Evolutionary conservation across 2,329 filamentous ascomycete species (phyloP).

Genomic region (Aureobasidium sp.): DNA sequence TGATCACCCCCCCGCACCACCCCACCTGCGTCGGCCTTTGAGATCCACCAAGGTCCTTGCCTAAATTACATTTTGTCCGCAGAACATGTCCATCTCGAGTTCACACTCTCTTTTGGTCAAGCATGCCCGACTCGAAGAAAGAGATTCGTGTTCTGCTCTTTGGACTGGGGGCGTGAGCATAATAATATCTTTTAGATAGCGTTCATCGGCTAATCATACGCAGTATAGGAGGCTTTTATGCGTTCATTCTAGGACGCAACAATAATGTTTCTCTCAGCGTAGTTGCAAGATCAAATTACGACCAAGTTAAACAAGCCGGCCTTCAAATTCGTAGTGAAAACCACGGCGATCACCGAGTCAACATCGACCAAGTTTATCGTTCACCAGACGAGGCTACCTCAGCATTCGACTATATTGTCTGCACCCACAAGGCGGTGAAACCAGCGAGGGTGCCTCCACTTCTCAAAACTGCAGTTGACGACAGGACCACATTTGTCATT

Average conservation of each 20-base stretch:
- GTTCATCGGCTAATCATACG: neutral
- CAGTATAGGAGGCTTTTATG: constrained; percentile 53
- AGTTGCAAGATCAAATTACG: constrained; percentile 41
- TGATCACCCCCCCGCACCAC: neutral
- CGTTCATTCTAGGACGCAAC: constrained; percentile 45
- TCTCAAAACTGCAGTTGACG: constrained; percentile 34
- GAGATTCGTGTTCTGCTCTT: constrained; percentile 41
- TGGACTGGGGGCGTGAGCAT: constrained; percentile 48
- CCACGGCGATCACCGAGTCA: constrained; percentile 33
- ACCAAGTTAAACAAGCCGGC: constrained; percentile 37
- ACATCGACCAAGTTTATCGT: constrained; percentile 29
- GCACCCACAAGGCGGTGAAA: constrained; percentile 41
- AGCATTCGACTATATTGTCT: constrained; percentile 43
- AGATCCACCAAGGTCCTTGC: neutral
- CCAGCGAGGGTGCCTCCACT: constrained; percentile 30
- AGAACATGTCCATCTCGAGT: neutral
- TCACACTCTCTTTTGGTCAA: neutral
- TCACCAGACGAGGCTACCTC: constrained; percentile 27
- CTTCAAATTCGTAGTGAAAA: constrained; percentile 37
- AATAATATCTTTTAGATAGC: too few relatives aligned
- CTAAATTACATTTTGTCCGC: neutral
- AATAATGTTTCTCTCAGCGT: constrained; percentile 37
- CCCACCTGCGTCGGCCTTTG: constrained; percentile 6
- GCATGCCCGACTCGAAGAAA: neutral
- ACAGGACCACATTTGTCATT: constrained; percentile 49